phyloP scores from a whole-genome alignment of 2,329 filamentous ascomycete species.

The Talaromyces sp. region DNA sequence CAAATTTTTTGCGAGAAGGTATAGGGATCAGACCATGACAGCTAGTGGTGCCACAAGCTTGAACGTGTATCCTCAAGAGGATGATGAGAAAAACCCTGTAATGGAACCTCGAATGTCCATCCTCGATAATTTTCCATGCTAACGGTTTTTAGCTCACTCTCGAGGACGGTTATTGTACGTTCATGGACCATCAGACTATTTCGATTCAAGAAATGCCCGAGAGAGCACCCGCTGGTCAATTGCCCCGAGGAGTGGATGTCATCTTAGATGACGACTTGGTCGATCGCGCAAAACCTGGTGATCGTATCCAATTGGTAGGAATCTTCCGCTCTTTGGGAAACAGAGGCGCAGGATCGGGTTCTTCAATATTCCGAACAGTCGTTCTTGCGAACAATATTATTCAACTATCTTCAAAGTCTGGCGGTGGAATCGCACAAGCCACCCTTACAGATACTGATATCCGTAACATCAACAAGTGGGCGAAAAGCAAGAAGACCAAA shows the following conservation, averaged over 20 bases:
- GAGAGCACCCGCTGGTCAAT: constrained; percentile 87
- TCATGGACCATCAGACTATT: constrained; percentile 94
- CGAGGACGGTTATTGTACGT: constrained; percentile 93
- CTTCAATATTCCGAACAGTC: constrained; percentile 89
- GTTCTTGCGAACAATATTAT: constrained; percentile 95
- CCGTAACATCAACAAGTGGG: constrained; percentile 95
- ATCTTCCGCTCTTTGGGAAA: constrained; percentile 94
- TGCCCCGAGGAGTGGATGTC: constrained; percentile 92
- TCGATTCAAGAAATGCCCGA: constrained; percentile 99
- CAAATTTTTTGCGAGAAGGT: constrained; percentile 84
- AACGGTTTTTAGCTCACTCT: constrained; percentile 62
- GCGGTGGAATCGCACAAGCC: constrained; percentile 86
- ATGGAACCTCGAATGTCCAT: constrained; percentile 18
- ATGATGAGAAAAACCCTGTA: constrained; percentile 83
- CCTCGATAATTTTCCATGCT: background rate
- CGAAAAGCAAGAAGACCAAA: constrained; percentile 75
- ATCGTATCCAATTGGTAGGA: constrained; percentile 94
- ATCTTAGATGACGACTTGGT: constrained; percentile 96
- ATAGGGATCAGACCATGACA: constrained; percentile 96
- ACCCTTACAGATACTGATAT: constrained; percentile 95
- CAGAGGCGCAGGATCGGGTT: constrained; percentile 84
- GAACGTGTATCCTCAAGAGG: constrained; percentile 90
- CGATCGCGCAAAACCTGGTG: constrained; percentile 89
- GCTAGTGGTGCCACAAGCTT: constrained; percentile 79
- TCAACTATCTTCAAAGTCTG: constrained; percentile 90